Conservation (phyloP, 1,284 basidiomycete genomes). For the Ustilago lituana region DNA sequence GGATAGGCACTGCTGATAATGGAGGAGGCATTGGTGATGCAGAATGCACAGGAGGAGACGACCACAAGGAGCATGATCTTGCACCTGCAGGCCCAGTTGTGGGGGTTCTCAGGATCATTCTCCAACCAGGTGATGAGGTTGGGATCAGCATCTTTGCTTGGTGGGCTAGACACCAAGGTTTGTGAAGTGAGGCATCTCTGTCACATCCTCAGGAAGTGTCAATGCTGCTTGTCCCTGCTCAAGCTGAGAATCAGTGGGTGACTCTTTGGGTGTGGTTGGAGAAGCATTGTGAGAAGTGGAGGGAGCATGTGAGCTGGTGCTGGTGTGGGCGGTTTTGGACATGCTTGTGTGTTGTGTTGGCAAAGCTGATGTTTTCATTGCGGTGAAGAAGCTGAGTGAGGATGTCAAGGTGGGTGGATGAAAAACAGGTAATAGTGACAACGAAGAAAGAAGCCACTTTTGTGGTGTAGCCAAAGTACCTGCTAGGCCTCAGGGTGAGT, state of each 20-base stretch:
- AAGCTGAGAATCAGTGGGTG: conserved; percentile 17
- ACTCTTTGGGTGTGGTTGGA: conserved; percentile 1
- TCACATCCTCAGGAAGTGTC: too few species aligned
- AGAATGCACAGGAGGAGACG: conserved; percentile 40
- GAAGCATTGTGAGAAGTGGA: conserved; percentile 14
- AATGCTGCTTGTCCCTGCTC: conserved; percentile 1
- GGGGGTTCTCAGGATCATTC: conserved; percentile 47
- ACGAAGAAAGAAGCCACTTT: too few species aligned
- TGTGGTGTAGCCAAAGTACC: too few species aligned
- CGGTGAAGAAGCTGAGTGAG: background rate
- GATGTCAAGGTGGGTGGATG: too few species aligned
- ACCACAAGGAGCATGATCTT: conserved; percentile 43
- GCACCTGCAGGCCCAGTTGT: conserved; percentile 29
- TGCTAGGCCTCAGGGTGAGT: too few species aligned
- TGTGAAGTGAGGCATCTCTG: too few species aligned
- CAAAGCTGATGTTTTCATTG: conserved; percentile 30
- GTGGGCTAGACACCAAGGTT: background rate
- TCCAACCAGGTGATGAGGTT: conserved; percentile 43
- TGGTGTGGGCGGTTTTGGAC: conserved; percentile 31
- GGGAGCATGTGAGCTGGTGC: conserved; percentile 25
- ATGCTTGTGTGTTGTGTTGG: conserved; percentile 37
- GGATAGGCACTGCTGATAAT: conserved; percentile 60
- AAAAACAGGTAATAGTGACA: too few species aligned
- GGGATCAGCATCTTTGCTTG: conserved; percentile 12
- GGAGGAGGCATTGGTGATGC: conserved; percentile 52